A percentile compares a stretch with the other conserved stretches of the same genome.
Conservation (phyloP, 495 filamentous ascomycete species). For the Neurospora cerealis region DNA sequence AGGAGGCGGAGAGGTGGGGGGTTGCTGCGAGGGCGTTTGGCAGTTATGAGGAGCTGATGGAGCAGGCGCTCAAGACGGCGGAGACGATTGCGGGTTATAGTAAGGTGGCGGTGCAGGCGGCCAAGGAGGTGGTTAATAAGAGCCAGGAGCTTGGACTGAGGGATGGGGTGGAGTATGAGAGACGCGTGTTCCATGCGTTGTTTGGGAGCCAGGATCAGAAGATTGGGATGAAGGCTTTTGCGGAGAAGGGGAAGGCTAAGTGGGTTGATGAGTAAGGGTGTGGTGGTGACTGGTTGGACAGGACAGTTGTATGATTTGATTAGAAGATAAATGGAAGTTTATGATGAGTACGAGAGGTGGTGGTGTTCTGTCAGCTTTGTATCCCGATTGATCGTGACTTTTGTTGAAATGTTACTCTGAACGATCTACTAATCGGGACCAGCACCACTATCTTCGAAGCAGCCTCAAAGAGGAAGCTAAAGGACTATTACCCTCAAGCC, state of each 20-base stretch:
- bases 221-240: conserved; percentile 93
- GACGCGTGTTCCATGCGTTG: conserved; percentile 79
- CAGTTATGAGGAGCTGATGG: conserved; percentile 71
- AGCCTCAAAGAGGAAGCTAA: fast-evolving
- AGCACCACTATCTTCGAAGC: not conserved
- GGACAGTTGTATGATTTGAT: not conserved
- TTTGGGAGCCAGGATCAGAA: conserved; percentile 96
- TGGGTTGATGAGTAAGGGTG: conserved; percentile 70
- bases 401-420: not conserved
- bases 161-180: conserved; percentile 91
- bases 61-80: conserved; percentile 67
- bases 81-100: conserved; percentile 80
- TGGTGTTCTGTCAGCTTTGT: not conserved
- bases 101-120: conserved; percentile 72
- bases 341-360: not conserved
- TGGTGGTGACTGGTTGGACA: not conserved
- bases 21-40: conserved; percentile 75
- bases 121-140: conserved; percentile 97
- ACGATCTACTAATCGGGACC: not conserved
- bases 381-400: not conserved
- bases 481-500: not conserved
- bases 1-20: conserved; percentile 82
- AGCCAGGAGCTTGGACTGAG: conserved; percentile 76
- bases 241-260: conserved; percentile 85
- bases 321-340: not conserved